These are phyloP conservation scores for Plantago ovata DNA, from an alignment of 257 asterid genomes.

Conservation along the genomic window DNA sequence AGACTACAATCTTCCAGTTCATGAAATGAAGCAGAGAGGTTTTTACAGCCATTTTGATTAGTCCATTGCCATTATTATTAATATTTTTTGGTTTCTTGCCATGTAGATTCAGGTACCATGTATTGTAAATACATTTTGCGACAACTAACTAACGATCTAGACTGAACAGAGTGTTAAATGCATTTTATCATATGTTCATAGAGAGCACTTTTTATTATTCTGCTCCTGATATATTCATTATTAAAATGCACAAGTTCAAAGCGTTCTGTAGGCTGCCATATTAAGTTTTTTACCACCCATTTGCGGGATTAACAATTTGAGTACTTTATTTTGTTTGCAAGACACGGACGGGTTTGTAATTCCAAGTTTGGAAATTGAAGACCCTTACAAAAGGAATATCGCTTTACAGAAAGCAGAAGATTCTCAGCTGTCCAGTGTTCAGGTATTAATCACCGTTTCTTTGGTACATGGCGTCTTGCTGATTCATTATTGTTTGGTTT, in stretches of 20 bases:
- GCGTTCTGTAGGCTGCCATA: background rate
- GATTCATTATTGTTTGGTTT: too few species aligned
- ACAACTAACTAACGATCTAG: background rate
- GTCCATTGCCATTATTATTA: background rate
- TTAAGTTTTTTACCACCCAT: background rate
- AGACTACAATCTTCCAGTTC: too few species aligned
- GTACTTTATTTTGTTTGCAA: constrained; percentile 20
- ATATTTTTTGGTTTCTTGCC: background rate
- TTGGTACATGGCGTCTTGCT: background rate
- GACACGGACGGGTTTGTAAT: constrained; percentile 81
- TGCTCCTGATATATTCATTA: background rate
- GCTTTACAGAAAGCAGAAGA: constrained; percentile 43
- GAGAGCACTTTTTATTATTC: background rate
- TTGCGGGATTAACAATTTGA: background rate
- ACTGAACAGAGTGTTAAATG: background rate
- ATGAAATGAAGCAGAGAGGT: too few species aligned
- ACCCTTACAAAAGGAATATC: constrained; percentile 27
- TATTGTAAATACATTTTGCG: background rate
- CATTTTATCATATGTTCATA: background rate
- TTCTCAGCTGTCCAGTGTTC: constrained; percentile 31
- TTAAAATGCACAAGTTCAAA: background rate
- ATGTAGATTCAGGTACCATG: too few species aligned
- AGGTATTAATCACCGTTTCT: constrained; percentile 33
- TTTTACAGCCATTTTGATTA: too few species aligned
- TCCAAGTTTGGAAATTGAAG: constrained; percentile 22